Evolutionary conservation across 768 basidiomycete genomes (phyloP), one percentile per base, ranked within the genome.

Genomic region (Lentinus brumalis): DNA sequence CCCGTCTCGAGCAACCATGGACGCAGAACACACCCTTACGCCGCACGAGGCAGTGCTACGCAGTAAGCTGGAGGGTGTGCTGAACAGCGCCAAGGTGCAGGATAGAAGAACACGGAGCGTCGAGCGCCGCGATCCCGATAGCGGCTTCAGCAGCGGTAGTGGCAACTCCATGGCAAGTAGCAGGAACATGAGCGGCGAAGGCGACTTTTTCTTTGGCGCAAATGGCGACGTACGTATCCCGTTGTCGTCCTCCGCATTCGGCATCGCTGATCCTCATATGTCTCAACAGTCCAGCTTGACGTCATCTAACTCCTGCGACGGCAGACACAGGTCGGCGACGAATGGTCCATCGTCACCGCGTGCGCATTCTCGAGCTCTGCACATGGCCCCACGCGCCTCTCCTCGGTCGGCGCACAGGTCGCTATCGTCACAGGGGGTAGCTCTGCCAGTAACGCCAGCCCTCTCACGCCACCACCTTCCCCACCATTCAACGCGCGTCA

Each of bases 401-500:
- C 64, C 68, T 56, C 51, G 56, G 11, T 38, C 65, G 47, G 35
- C 65, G 31, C 51, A 49, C 6, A 52, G 44, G 51, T 66, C 60
- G 47, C 57, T 60, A 14, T 52, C 57, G 10, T 65, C 67, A 14
- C 57, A 54, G 21, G 61, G 49, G 59, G 58, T 21, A 62, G 54
- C 31, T 18, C 62, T 26, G 60, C 18, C 26, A 52, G 55, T 29
- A 60, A 53, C 29, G 29, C 59, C 38, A 59, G 65, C 50, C 66
- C 66, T 9, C 62, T 72, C 7, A 71, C 71, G 41, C 69, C 73
- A 29, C 71, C 67, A 14, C 73, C 75, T n/a, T 69, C 73, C 16
- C 76, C 81, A n/a, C 64, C 76, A 4, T 90, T 90, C 77, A 85
- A 90, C 67, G 86, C 83, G 11, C 81, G 83, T 42, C 80, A 78